Conservation (phyloP, 108 stramenopile species). For the Cyclotella baltica region DNA sequence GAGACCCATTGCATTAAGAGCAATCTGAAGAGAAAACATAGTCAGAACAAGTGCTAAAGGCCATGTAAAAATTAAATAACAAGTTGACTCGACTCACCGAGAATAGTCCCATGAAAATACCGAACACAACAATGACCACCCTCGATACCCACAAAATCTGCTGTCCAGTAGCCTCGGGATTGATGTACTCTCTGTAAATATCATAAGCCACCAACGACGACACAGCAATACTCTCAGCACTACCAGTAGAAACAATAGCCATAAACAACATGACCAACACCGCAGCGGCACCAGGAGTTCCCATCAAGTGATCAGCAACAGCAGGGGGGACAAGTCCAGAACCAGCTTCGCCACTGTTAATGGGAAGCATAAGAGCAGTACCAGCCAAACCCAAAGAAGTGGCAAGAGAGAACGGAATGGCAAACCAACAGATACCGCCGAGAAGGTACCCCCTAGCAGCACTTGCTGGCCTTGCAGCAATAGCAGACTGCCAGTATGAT, state of each 20-base stretch:
- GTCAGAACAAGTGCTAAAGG: neutral
- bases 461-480: conserved; percentile 82
- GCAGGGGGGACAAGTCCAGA: conserved; percentile 93
- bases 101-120: conserved; percentile 84
- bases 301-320: conserved; percentile 84
- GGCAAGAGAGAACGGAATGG: conserved; percentile 89
- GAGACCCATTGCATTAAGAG: conserved; percentile 55
- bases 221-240: conserved; percentile 93
- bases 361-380: conserved; percentile 91
- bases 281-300: conserved; percentile 75
- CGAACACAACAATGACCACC: conserved; percentile 79
- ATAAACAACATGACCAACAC: conserved; percentile 95
- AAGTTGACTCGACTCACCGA: conserved; percentile 25
- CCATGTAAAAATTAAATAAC: neutral
- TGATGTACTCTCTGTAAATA: conserved; percentile 92
- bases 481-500: conserved; percentile 96
- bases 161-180: conserved; percentile 87
- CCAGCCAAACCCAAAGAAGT: conserved; percentile 92
- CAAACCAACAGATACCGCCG: conserved; percentile 95
- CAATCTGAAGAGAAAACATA: conserved; percentile 34
- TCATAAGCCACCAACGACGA: conserved; percentile 92
- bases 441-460: conserved; percentile 93
- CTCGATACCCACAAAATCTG: conserved; percentile 88
- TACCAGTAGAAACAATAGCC: conserved; percentile 94
- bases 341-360: conserved; percentile 81